phyloP scores from a whole-genome alignment of 805 yeast species.

The Candida broadrunensis region DNA sequence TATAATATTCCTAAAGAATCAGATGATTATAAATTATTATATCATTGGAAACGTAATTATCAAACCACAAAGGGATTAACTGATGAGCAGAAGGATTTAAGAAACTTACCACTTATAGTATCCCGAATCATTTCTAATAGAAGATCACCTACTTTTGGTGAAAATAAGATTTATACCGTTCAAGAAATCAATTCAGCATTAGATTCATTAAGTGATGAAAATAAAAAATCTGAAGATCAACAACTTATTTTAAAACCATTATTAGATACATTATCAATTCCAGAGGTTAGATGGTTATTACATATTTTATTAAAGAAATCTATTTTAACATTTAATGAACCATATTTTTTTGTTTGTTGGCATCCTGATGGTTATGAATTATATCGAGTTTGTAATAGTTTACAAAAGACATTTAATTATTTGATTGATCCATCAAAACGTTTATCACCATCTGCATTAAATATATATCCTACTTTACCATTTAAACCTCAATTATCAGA shows the following conservation, averaged over 20 bases:
- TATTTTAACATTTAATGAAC: constrained; percentile 62
- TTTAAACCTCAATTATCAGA: constrained; percentile 78
- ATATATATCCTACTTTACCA: constrained; percentile 46
- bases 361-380: constrained; percentile 76
- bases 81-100: constrained; percentile 44
- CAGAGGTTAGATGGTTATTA: constrained; percentile 67
- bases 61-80: constrained; percentile 20
- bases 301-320: constrained; percentile 60
- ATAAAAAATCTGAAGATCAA: constrained; percentile 32
- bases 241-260: constrained; percentile 46
- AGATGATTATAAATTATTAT: constrained; percentile 48
- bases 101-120: constrained; percentile 45
- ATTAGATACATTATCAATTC: constrained; percentile 50
- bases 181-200: constrained; percentile 26
- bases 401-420: constrained; percentile 56
- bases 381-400: constrained; percentile 61
- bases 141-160: constrained; percentile 43
- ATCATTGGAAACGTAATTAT: constrained; percentile 34
- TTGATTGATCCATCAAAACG: constrained; percentile 49
- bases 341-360: constrained; percentile 57
- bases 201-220: constrained; percentile 21
- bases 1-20: constrained; percentile 60
- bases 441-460: constrained; percentile 38
- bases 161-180: constrained; percentile 16
- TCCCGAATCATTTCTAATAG: constrained; percentile 52